Percentiles rank a stretch among this genome's conserved stretches.
Evolutionary conservation across 768 basidiomycete species (phyloP).

Genomic region (Lentinula boryana): DNA sequence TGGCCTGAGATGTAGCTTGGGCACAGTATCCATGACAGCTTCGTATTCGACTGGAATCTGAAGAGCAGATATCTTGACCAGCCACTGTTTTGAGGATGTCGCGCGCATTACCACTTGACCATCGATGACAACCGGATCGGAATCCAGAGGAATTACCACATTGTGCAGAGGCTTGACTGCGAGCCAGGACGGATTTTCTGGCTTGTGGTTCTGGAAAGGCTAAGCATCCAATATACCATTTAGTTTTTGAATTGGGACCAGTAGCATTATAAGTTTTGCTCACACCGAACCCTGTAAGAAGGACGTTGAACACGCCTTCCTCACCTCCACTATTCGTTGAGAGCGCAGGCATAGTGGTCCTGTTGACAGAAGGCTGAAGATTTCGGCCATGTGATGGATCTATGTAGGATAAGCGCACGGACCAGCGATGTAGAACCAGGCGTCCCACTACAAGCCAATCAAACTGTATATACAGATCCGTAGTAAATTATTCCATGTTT

Average conservation of each 20-base stretch:
- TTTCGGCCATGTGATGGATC: neutral
- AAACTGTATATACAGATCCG: neutral
- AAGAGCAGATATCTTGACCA: conserved; percentile 56
- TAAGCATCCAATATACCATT: conserved; percentile 19
- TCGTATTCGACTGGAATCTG: conserved; percentile 57
- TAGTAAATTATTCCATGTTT: neutral
- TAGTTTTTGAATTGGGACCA: conserved; percentile 11
- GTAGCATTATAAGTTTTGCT: conserved; percentile 17
- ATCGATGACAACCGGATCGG: conserved; percentile 15
- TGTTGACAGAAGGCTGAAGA: neutral
- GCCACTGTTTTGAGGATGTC: conserved; percentile 19
- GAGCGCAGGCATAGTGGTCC: conserved; percentile 24
- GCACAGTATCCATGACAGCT: conserved; percentile 46
- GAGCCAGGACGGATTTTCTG: conserved; percentile 68
- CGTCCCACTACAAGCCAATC: neutral
- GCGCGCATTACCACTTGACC: conserved; percentile 12
- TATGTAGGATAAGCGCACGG: neutral
- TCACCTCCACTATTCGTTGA: conserved; percentile 16
- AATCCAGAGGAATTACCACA: conserved; percentile 8
- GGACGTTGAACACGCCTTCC: conserved; percentile 34
- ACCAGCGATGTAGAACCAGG: neutral
- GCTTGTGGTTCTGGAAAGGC: conserved; percentile 44
- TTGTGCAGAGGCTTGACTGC: conserved; percentile 62
- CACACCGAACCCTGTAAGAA: conserved; percentile 51
- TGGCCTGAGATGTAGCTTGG: conserved; percentile 55